These are phyloP conservation scores for Fusarium praegraminearum DNA, from an alignment of 2,329 filamentous ascomycete genomes.

Conservation along the genomic window DNA sequence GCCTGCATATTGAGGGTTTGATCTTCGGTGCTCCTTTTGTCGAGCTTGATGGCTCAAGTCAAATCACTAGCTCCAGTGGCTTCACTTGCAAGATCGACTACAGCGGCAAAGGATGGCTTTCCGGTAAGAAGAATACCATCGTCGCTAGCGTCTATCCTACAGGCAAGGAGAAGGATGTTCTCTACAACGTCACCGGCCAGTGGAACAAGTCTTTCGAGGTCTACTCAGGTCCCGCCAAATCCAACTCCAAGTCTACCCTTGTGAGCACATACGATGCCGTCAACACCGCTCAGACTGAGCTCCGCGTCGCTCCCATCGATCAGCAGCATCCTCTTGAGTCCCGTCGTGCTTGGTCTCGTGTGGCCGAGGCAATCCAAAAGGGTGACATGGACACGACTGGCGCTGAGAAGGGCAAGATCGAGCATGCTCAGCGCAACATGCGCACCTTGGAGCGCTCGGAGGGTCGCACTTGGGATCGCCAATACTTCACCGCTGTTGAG, in stretches of 20 bases:
- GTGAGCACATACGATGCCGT: constrained; percentile 72
- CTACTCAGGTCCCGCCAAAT: constrained; percentile 71
- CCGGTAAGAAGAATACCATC: constrained; percentile 95
- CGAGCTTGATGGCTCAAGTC: constrained; percentile 86
- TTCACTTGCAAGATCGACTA: constrained; percentile 94
- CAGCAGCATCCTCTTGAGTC: constrained; percentile 89
- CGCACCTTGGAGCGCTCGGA: constrained; percentile 81
- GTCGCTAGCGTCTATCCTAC: constrained; percentile 78
- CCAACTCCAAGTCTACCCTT: constrained; percentile 61
- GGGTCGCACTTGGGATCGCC: constrained; percentile 80
- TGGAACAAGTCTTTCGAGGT: constrained; percentile 90
- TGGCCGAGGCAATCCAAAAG: constrained; percentile 81
- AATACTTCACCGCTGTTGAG: constrained; percentile 77
- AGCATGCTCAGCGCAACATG: constrained; percentile 83
- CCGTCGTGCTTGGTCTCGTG: constrained; percentile 87
- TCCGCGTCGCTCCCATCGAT: constrained; percentile 78
- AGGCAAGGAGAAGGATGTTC: constrained; percentile 76
- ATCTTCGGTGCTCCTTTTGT: constrained; percentile 89
- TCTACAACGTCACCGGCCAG: constrained; percentile 87
- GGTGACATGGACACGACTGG: constrained; percentile 88
- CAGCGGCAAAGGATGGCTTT: constrained; percentile 92
- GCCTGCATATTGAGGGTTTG: constrained; percentile 92
- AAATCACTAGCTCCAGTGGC: constrained; percentile 87
- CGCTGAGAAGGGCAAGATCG: constrained; percentile 86
- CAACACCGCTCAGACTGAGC: constrained; percentile 69